These are phyloP conservation scores for Trametes sanguinea DNA, from an alignment of 768 basidiomycete species.

Conservation along the genomic window DNA sequence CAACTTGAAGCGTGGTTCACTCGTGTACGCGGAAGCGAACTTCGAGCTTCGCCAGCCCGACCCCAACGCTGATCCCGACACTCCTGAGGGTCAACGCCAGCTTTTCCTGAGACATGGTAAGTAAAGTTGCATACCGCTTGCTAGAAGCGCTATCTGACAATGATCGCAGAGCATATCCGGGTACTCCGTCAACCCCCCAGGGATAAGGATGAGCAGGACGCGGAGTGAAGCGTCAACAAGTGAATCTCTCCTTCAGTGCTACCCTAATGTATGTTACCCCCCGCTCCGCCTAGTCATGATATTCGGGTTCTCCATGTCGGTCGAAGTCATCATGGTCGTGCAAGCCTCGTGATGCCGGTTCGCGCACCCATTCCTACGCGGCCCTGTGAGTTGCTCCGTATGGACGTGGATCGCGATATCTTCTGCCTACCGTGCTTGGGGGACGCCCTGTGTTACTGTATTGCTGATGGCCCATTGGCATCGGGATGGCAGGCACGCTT, in stretches of 20 bases:
- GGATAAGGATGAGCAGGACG: constrained; percentile 6
- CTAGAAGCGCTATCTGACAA: constrained; percentile 6
- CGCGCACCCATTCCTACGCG: constrained; percentile 36
- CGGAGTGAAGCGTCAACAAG: neutral
- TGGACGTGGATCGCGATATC: constrained; percentile 5
- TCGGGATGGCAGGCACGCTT: constrained; percentile 16
- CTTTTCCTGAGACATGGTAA: constrained; percentile 81
- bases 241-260: neutral
- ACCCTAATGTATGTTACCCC: constrained; percentile 17
- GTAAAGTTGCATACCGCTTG: constrained; percentile 28
- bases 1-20: constrained; percentile 66
- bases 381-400: constrained; percentile 14
- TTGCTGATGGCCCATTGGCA: constrained; percentile 12
- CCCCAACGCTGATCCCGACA: constrained; percentile 59
- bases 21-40: constrained; percentile 79
- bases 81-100: constrained; percentile 75
- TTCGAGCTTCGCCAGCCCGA: constrained; percentile 79
- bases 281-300: constrained; percentile 12
- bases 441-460: constrained; percentile 3
- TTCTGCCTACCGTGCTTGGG: constrained; percentile 22
- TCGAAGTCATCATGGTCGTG: constrained; percentile 30
- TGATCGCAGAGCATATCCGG: constrained; percentile 52
- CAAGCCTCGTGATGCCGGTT: constrained; percentile 34
- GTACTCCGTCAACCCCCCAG: constrained; percentile 39
- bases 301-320: constrained; percentile 12